Evolutionary conservation across 805 yeast genomes (phyloP), one percentile per base, ranked within the genome.

Genomic region (Wickerhamiella hasegawae): DNA sequence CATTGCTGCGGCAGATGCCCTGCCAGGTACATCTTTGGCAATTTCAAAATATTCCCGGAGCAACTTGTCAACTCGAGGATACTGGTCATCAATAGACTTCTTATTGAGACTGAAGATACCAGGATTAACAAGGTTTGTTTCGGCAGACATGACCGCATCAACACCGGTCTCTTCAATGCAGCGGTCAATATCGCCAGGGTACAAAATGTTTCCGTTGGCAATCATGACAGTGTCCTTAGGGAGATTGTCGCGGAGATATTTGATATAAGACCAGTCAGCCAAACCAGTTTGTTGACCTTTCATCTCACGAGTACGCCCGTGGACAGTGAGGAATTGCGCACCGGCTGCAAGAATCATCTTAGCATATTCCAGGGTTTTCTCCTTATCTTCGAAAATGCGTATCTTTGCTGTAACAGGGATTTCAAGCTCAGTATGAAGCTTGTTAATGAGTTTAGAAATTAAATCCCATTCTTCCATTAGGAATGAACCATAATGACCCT

Each of bases 101-200:
- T 40, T 37, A 17, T 26, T 35, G n/a, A 36, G 2, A 68, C 58
- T 52, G 53, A 90, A 87, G 1, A 85, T 73, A 5, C 93, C 96
- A 1, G 99, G 99, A 48, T 90, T 90, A 58, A 76, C 80, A 24
- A 90, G 60, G 50, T 84, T 84, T 1, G 95, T 95, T 55, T 90
- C 99, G 1, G 98, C 98, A 28, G 92, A 76, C 98, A 90, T 90
- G 14, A 90, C 90, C 0, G 84, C 94, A 57, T 90, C 96, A 43
- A 90, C 79, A 1, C 59, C 60, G 4, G 82, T 71, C 6, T 60
- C 66, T 2, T 63, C 65, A 30, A 72, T 52, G 53, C 95, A 79
- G 41, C 90, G 65, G 1, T 65, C 63, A 18, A 87, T 62, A 53
- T 90, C 97, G 29, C 76, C 79, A 0, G 93, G 81, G 49, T 90